Base-by-base conservation (phyloP, 495 filamentous ascomycete species). In the Hyaloscypha hepaticicola region DNA sequence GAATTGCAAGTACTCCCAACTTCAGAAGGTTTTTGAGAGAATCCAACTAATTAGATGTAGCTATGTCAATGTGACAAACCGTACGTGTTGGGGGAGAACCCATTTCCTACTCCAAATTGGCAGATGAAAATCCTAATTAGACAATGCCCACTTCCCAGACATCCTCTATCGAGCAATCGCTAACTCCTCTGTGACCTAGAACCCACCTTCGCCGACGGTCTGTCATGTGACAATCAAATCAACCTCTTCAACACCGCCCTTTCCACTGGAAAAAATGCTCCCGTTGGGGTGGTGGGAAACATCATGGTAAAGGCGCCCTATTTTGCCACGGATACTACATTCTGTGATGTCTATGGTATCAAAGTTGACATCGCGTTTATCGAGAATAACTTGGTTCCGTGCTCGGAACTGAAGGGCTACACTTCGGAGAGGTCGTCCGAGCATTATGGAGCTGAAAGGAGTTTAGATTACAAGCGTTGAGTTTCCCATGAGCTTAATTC, bases 281-380 rank as follows among this genome's bases (percentile, higher is more conserved):
- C 67, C 2, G 60, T 70, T 21, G 52, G 38, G 14, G 31, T 70
- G 11, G 53, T 38, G 26, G 67, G 67, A 24, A 50, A 63, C 11
- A 58, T 66, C 48, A 60, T 1, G 6, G 29, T 70, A 2, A 33
- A 33, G 24, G 49, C 55, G 5, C 67, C 64, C 5, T 70, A 63
- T 49, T 28, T 70, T 19, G 64, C 58, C 5, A 38, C 29, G 0
- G 52, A 66, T 25, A 60, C 26, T 25, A 53, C 5, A 5, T 69
- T 62, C 55, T 24, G 5, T 2, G 33, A 51, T 29, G 53, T 70
- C 45, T 62, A 60, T 62, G 67, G 67, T 2, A 53, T 70, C 24
- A 63, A 64, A 50, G 67, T 70, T 28, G 67, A 66, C 48, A 53
- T 66, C 24, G 67, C 64, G 21, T 70, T 70, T 41, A 38, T 70